Conservation (phyloP, 2,329 filamentous ascomycete species). For the Dissoconium aciculare region DNA sequence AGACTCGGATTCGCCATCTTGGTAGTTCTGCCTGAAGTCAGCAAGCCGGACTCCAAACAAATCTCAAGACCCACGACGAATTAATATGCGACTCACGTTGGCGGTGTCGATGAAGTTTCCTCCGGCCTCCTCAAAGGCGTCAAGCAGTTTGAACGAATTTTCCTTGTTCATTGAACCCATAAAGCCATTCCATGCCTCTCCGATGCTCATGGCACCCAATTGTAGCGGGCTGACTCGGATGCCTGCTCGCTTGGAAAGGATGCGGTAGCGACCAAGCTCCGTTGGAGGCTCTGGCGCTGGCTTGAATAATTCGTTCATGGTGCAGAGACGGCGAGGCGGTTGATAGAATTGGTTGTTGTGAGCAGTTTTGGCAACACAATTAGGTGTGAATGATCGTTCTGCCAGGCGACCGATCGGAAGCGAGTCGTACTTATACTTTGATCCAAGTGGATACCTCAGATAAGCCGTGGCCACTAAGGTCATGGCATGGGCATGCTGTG, state of each 20-base stretch:
- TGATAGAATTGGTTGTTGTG: background rate
- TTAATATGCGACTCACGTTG: too few species aligned
- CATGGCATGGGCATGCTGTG: background rate
- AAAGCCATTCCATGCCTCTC: constrained; percentile 48
- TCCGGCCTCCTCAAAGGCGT: constrained; percentile 22
- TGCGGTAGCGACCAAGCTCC: constrained; percentile 39
- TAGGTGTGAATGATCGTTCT: too few species aligned
- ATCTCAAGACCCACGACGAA: constrained; percentile 6
- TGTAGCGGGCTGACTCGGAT: constrained; percentile 31
- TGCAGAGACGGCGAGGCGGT: background rate
- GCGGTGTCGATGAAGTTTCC: constrained; percentile 27
- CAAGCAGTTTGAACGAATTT: constrained; percentile 21
- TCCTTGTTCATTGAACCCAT: constrained; percentile 32
- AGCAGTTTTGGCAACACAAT: background rate
- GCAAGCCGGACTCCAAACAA: background rate
- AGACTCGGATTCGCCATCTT: constrained; percentile 21
- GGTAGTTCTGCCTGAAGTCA: constrained; percentile 21
- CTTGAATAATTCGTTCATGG: constrained; percentile 17
- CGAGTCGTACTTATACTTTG: background rate
- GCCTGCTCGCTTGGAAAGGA: constrained; percentile 37
- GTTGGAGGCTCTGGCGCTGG: constrained; percentile 33
- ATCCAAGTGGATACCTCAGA: background rate
- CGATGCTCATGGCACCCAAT: constrained; percentile 52
- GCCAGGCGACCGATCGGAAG: background rate
- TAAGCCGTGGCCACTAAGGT: background rate